Percentiles rank a stretch among this genome's conserved stretches.
Conservation (phyloP, 2,329 filamentous ascomycete genomes). For the Sarocladium brachiariae region DNA sequence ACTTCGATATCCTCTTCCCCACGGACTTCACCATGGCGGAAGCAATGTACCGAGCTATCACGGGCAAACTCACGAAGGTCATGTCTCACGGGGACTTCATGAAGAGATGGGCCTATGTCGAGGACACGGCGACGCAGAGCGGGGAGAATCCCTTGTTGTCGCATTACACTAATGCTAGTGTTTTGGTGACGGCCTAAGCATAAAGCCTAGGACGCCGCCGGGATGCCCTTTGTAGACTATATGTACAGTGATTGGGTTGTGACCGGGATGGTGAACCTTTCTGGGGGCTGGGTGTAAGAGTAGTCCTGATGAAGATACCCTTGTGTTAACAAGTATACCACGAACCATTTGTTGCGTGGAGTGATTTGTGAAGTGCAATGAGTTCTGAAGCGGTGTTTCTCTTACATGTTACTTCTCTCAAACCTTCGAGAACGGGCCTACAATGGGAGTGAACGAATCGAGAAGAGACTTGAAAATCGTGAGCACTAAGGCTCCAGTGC, state of each 20-base stretch:
- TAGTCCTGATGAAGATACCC: conserved; percentile 4
- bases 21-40: conserved; percentile 91
- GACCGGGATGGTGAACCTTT: no score
- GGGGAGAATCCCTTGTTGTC: conserved; percentile 88
- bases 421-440: neutral
- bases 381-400: no score
- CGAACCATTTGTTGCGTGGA: no score
- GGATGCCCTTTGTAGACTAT: no score
- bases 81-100: conserved; percentile 87
- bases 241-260: no score
- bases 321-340: no score
- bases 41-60: conserved; percentile 86
- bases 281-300: neutral
- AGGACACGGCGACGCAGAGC: conserved; percentile 80
- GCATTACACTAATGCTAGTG: conserved; percentile 94
- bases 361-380: no score
- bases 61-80: conserved; percentile 82
- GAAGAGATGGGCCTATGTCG: conserved; percentile 79
- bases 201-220: no score
- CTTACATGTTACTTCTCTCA: neutral
- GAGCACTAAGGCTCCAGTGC: no score
- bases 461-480: no score
- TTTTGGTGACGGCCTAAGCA: conserved; percentile 73
- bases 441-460: no score
- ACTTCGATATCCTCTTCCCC: conserved; percentile 98